A percentile compares a stretch with the other conserved stretches of the same genome.
Conservation (phyloP, 805 yeast species). For the Kluyveromyces wickerhamii region DNA sequence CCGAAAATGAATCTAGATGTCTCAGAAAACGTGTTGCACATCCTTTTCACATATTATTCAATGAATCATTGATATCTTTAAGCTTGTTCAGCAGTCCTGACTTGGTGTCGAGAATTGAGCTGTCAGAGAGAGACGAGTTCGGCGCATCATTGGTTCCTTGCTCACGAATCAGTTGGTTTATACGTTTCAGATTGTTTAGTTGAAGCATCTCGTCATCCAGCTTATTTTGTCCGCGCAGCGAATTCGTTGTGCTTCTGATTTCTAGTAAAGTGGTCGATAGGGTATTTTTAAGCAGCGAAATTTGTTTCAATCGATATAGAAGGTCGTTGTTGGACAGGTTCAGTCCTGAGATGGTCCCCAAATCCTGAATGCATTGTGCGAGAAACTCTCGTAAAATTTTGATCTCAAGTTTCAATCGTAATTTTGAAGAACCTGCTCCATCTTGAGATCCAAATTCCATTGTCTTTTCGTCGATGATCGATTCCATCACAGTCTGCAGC, state of each 20-base stretch:
- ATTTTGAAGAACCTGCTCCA: constrained; percentile 10
- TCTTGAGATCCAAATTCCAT: constrained; percentile 20
- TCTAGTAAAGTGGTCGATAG: constrained; percentile 14
- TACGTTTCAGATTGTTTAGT: constrained; percentile 1
- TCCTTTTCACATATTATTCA: constrained; percentile 7
- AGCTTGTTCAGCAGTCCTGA: constrained; percentile 14
- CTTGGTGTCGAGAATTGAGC: constrained; percentile 6
- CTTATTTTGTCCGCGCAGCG: constrained; percentile 12
- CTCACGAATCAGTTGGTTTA: neutral
- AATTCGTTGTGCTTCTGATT: constrained; percentile 11
- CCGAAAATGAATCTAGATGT: no score
- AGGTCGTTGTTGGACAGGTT: constrained; percentile 27
- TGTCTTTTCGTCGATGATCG: constrained; percentile 21
- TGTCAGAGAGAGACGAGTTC: constrained; percentile 3
- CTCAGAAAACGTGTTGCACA: no score
- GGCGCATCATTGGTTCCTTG: neutral
- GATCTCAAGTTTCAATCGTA: constrained; percentile 23
- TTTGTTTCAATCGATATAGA: constrained; percentile 17
- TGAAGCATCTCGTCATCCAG: constrained; percentile 9
- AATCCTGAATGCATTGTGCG: constrained; percentile 16
- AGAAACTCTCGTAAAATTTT: constrained; percentile 18
- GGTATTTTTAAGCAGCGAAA: constrained; percentile 12
- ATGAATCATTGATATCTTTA: constrained; percentile 11
- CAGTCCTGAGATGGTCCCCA: constrained; percentile 25
- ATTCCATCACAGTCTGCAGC: constrained; percentile 15